A percentile compares a stretch with the other conserved stretches of the same genome.
Evolutionary conservation across 352 stramenopile species (phyloP).

Genomic region (Globisporangium sylvaticum): DNA sequence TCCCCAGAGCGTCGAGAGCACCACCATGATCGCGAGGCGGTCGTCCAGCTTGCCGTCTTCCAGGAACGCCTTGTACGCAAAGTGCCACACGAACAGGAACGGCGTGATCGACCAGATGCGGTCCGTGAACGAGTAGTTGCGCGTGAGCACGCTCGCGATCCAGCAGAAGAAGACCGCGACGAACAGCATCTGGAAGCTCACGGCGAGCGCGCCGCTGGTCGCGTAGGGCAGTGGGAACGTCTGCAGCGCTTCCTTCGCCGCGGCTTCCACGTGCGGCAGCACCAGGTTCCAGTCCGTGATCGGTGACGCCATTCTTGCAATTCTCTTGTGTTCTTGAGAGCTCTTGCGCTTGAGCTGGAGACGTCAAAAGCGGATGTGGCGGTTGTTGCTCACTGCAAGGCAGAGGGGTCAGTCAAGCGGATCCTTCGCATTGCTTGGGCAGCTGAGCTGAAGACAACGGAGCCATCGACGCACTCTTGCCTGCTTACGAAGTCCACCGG

Average conservation of each 20-base stretch:
- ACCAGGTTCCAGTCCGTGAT: conserved; percentile 29
- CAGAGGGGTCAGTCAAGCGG: neutral
- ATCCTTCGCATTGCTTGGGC: neutral
- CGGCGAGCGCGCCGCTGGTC: conserved; percentile 30
- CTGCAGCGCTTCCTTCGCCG: conserved; percentile 29
- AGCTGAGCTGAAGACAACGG: neutral
- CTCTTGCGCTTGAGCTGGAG: neutral
- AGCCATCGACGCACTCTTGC: neutral
- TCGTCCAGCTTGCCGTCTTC: conserved; percentile 56
- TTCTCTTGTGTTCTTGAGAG: neutral
- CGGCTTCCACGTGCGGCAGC: conserved; percentile 28
- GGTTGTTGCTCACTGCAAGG: conserved; percentile 1
- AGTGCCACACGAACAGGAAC: conserved; percentile 84
- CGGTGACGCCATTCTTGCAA: conserved; percentile 10
- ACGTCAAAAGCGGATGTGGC: neutral
- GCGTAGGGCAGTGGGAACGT: conserved; percentile 36
- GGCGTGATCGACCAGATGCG: conserved; percentile 92
- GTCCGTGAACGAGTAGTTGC: conserved; percentile 91
- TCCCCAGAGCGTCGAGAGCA: conserved; percentile 85
- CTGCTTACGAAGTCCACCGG: conserved; percentile 1
- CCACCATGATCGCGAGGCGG: conserved; percentile 72
- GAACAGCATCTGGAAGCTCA: conserved; percentile 44
- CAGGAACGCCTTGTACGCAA: conserved; percentile 50
- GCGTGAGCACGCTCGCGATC: conserved; percentile 63
- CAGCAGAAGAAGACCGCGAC: conserved; percentile 44